These are phyloP conservation scores for Hebeloma cylindrosporum DNA, from an alignment of 768 basidiomycete species.

Conservation along the genomic window DNA sequence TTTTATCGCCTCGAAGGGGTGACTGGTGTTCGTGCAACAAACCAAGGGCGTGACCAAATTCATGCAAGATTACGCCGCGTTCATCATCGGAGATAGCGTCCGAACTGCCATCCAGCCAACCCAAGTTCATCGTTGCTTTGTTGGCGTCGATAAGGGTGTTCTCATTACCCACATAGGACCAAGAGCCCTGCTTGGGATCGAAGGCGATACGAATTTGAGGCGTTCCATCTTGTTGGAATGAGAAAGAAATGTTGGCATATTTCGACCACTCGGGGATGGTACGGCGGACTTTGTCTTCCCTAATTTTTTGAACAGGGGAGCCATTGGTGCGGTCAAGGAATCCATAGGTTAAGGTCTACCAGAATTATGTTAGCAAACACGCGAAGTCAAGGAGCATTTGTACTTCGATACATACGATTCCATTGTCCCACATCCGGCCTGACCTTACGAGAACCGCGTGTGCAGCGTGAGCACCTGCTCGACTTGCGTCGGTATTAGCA, in stretches of 20 bases:
- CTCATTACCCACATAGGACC: slow-evolving; percentile 17
- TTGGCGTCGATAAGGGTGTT: background rate
- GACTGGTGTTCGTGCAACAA: slow-evolving; percentile 21
- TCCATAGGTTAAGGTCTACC: too few species aligned
- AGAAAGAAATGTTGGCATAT: slow-evolving; percentile 17
- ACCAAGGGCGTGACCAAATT: slow-evolving; percentile 21
- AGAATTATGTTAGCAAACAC: too few species aligned
- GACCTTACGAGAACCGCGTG: too few species aligned
- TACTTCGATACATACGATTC: too few species aligned
- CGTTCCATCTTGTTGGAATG: background rate
- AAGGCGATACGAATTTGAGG: slow-evolving; percentile 13
- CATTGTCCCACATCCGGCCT: too few species aligned
- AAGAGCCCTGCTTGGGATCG: slow-evolving; percentile 10
- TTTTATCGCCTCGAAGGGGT: slow-evolving; percentile 13
- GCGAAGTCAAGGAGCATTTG: too few species aligned
- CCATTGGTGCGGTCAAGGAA: too few species aligned
- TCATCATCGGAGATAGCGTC: slow-evolving; percentile 2
- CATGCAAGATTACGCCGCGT: slow-evolving; percentile 18
- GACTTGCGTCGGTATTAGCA: too few species aligned
- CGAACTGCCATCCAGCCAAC: slow-evolving; percentile 10
- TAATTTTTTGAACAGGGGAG: too few species aligned
- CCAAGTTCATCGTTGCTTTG: slow-evolving; percentile 18
- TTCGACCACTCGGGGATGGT: slow-evolving; percentile 19
- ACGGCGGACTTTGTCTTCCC: slow-evolving; percentile 12
- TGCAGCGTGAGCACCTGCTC: too few species aligned